Percentiles rank a stretch among this genome's conserved stretches.
Conservation (phyloP, 495 filamentous ascomycete species). For the Margaritispora aquatica region DNA sequence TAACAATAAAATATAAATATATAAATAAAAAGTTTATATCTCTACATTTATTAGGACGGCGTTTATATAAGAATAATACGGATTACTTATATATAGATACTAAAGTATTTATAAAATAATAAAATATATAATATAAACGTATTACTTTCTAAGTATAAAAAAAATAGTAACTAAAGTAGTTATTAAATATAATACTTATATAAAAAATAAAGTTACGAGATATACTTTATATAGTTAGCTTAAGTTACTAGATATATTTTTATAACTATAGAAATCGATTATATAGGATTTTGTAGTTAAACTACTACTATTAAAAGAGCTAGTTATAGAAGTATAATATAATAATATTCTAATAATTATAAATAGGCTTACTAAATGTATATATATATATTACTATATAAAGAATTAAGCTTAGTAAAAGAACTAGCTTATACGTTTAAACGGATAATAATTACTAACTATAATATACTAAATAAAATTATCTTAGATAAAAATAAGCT, state of each 20-base stretch:
- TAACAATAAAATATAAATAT: too few relatives aligned
- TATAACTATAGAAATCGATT: neutral
- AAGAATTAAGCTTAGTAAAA: neutral
- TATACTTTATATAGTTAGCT: neutral
- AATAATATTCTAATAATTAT: neutral
- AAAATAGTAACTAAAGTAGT: neutral
- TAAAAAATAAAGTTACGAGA: neutral
- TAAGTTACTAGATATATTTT: neutral
- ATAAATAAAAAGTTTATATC: too few relatives aligned
- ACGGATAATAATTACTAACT: neutral
- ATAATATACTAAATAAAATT: neutral
- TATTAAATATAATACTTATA: neutral
- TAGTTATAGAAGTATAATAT: neutral
- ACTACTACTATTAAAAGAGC: neutral
- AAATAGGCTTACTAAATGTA: neutral
- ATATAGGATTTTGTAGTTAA: neutral
- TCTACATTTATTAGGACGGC: too few relatives aligned
- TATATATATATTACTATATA: neutral
- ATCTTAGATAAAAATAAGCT: neutral
- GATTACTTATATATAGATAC: neutral
- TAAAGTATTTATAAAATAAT: neutral
- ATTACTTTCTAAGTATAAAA: neutral
- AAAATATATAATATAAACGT: neutral
- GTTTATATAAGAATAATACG: too few relatives aligned
- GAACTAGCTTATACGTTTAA: neutral